These are phyloP conservation scores for Sarocladiaceae sp. DNA, from an alignment of 2,329 filamentous ascomycete species.

Conservation along the genomic window DNA sequence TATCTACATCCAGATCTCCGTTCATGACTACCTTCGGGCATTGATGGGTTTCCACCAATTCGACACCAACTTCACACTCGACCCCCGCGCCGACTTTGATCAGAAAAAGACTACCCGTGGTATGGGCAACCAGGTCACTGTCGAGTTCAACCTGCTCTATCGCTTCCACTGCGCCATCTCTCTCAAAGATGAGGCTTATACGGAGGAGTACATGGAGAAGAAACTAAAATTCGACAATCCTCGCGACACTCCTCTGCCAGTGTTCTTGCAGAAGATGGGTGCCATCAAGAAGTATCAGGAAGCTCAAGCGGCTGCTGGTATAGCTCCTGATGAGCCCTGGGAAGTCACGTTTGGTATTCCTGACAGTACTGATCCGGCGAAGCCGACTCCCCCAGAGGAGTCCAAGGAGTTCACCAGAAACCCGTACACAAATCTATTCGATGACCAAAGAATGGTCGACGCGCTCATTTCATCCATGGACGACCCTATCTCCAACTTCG, in stretches of 20 bases:
- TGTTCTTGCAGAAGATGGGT: conserved; percentile 34
- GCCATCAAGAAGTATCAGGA: background rate
- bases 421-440: background rate
- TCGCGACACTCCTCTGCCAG: background rate
- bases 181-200: conserved; percentile 58
- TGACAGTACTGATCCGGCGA: conserved; percentile 34
- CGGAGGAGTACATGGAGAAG: conserved; percentile 37
- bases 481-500: conserved; percentile 56
- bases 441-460: conserved; percentile 52
- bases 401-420: conserved; percentile 40
- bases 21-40: conserved; percentile 57
- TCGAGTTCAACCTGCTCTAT: conserved; percentile 66
- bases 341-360: conserved; percentile 10
- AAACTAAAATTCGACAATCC: background rate
- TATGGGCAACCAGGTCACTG: conserved; percentile 62
- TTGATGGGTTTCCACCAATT: conserved; percentile 57
- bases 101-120: conserved; percentile 46
- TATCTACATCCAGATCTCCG: conserved; percentile 52
- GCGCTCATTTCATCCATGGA: conserved; percentile 56
- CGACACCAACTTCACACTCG: conserved; percentile 56
- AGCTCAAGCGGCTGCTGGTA: background rate
- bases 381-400: conserved; percentile 39
- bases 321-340: background rate
- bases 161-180: conserved; percentile 61
- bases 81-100: conserved; percentile 55